Base-by-base conservation (phyloP, 345 rosid species). In the Acer saccharum region DNA sequence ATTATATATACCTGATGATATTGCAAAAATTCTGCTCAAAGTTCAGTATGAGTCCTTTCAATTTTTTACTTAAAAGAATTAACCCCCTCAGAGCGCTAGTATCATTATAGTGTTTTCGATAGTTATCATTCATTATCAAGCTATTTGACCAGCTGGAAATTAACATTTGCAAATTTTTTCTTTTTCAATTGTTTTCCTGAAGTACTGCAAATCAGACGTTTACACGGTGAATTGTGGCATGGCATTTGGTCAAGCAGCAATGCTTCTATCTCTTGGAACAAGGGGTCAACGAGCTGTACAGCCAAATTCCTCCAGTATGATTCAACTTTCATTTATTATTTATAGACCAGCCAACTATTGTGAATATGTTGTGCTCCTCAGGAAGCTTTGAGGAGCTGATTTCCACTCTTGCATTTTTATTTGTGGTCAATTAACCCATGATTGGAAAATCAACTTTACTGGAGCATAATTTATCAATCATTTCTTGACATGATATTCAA, bases 201-300 rank as follows among this genome's bases (percentile, higher is more conserved):
- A 96, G 99, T 85, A 78, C 68, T 90, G 96, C 89, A 88, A 85
- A 81, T 78, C 96, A 76, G 85, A 86, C 21, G 88, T 93, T 50
- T 88, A 90, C 81, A 92, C 97, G 11, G 87, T 95, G 83, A 95
- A 93, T 64, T 85, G 90, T 72, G 94, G 96, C 77, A 87, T 88
- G 96, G 99, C 98, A 65, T 90, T 74, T 84, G 98, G 99, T 84
- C 97, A 92, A 87, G 97, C 97, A 71, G 98, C 96, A 72, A 92
- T 93, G 98, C 93, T 93, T 86, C 86, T 95, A 25, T 84, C 98
- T 32, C 86, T 87, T 48, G 99, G 98, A 83, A 81, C 89, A 58
- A 93, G 87, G 80, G 99, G 98, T 76, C 81, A 76, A 70, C 98
- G 97, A 65, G 92, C 87, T 17, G 72, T 91, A 27, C 93, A 86